Evolutionary conservation across 2,329 filamentous ascomycete genomes (phyloP).

Genomic region (Juglanconis sp.): DNA sequence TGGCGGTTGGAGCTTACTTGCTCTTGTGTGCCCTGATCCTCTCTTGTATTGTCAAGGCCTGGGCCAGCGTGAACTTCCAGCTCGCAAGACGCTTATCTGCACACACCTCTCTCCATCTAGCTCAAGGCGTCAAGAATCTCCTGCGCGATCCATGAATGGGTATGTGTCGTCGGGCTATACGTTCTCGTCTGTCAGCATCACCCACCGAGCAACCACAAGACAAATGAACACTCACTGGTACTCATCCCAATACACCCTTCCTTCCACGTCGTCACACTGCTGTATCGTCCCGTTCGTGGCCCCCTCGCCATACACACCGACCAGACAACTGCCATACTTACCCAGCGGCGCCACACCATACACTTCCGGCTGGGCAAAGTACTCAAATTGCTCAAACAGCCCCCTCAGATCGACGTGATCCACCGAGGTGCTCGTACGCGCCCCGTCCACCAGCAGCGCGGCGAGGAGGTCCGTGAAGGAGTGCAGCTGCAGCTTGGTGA

Average conservation of each 20-base stretch:
- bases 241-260: constrained; percentile 4
- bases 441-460: background rate
- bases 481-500: background rate
- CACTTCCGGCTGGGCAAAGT: background rate
- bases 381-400: background rate
- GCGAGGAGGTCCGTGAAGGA: background rate
- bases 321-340: constrained; percentile 5
- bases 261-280: background rate
- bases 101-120: background rate
- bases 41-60: background rate
- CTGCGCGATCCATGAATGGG: constrained; percentile 1
- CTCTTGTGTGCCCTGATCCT: too few relatives aligned
- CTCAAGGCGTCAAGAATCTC: background rate
- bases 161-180: background rate
- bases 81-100: background rate
- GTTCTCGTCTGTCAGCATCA: background rate
- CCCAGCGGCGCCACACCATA: background rate
- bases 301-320: background rate
- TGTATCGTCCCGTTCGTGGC: background rate
- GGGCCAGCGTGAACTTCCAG: background rate
- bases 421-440: background rate
- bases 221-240: background rate
- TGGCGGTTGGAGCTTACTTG: background rate
- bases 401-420: background rate
- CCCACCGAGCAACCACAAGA: background rate